These are phyloP conservation scores for Mortierella antarctica DNA, from an alignment of 192 early-diverging fungal genomes.

Conservation along the genomic window DNA sequence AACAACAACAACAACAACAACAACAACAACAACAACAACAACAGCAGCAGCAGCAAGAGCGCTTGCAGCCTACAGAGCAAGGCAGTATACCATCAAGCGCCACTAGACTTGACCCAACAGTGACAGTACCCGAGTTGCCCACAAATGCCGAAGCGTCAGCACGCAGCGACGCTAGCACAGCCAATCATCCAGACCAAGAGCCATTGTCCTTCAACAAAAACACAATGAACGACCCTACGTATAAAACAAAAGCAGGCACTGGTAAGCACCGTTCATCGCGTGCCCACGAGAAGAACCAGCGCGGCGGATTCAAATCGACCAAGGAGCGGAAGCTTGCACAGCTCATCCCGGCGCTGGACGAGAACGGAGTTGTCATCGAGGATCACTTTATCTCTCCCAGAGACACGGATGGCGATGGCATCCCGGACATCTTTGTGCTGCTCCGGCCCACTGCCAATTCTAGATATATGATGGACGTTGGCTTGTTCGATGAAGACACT, in stretches of 20 bases:
- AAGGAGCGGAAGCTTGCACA: constrained; percentile 40
- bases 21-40: neutral
- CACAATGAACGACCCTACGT: neutral
- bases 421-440: constrained; percentile 43
- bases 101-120: too few relatives aligned
- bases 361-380: constrained; percentile 32
- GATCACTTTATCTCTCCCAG: constrained; percentile 50
- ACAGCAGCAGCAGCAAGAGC: neutral
- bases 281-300: constrained; percentile 20
- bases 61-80: too few relatives aligned
- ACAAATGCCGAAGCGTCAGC: too few relatives aligned
- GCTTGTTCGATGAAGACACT: constrained; percentile 41
- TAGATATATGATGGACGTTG: constrained; percentile 34
- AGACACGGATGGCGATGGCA: constrained; percentile 41
- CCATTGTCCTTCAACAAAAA: neutral
- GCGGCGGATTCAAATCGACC: constrained; percentile 41
- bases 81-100: too few relatives aligned
- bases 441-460: constrained; percentile 20
- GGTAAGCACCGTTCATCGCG: neutral
- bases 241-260: constrained; percentile 2
- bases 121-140: too few relatives aligned
- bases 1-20: too few relatives aligned
- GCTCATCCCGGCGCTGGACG: constrained; percentile 33
- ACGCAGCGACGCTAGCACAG: too few relatives aligned
- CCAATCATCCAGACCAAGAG: too few relatives aligned